Evolutionary conservation across 345 rosid genomes (phyloP), one percentile per base, ranked within the genome.

Genomic region (Camelina laxa): DNA sequence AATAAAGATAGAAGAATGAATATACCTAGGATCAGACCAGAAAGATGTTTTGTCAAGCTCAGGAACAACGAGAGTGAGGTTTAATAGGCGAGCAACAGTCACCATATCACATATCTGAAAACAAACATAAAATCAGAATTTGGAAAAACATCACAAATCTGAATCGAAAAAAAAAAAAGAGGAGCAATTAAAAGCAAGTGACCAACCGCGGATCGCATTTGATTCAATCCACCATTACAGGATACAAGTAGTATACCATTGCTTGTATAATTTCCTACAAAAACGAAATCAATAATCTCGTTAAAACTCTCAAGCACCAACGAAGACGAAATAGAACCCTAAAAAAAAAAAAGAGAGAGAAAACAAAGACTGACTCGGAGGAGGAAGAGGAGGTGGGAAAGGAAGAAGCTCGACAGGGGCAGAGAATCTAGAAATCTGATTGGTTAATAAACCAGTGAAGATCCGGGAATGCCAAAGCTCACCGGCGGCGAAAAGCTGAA

Each of bases 1-100:
- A 27, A 4, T n/a, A 27, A 27, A 27, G 30, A 27, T 27, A 27
- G 38, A 57, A 67, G 47, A 69, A 31, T 84, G 91, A 41, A 69
- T 59, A 69, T 59, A 91, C 99, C 99, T 95, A 67, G 91, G 91
- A 83, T 95, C 99, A 66, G 97, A 91, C 99, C 99, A 95, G 76
- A 95, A 95, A 35, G 99, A 95, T 24, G 88, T 87, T 80, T 90
- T 95, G 80, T 95, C 99, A 59, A 95, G 97, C 86, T 95, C 93
- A 1, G 99, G 99, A 65, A 95, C 91, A 78, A 92, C 88, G 81
- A 95, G 81, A 68, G 99, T 92, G 78, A 95, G 93, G 82, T 95
- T 95, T 83, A 95, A 85, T 75, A 92, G 82, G 66, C 92, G 85
- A 57, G 97, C 91, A 81, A 88, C 84, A 47, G 91, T 83, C 72